Evolutionary conservation across 2,329 filamentous ascomycete species (phyloP).

Genomic region (Mycosphaerella arachidis): DNA sequence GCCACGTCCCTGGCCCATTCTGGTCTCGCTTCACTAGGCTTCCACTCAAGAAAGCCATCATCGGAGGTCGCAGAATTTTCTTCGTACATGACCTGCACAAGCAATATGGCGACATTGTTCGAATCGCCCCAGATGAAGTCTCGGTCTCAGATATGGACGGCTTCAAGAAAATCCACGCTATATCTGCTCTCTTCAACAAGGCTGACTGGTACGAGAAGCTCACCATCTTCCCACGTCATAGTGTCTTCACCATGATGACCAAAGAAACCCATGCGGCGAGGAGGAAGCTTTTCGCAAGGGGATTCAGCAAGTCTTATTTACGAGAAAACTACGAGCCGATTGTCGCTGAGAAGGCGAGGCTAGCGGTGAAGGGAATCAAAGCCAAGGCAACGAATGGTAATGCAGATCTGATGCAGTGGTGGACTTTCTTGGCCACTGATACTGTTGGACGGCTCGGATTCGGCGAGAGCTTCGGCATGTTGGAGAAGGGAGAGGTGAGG

Average conservation of each 20-base stretch:
- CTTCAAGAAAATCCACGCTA: conserved; percentile 29
- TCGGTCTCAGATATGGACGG: conserved; percentile 36
- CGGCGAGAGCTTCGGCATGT: conserved; percentile 38
- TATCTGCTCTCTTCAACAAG: conserved; percentile 27
- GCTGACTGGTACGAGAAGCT: conserved; percentile 25
- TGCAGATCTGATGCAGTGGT: conserved; percentile 39
- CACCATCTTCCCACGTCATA: conserved; percentile 16
- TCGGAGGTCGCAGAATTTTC: background rate
- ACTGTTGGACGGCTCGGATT: conserved; percentile 37
- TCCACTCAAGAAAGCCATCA: conserved; percentile 4
- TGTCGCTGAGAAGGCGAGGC: conserved; percentile 30
- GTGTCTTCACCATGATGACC: conserved; percentile 37
- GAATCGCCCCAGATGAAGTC: conserved; percentile 45
- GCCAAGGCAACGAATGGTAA: conserved; percentile 20
- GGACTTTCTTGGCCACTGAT: conserved; percentile 39
- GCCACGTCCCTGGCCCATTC: conserved; percentile 40
- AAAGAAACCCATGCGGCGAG: conserved; percentile 33
- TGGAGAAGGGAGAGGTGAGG: conserved; percentile 34
- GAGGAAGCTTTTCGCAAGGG: conserved; percentile 34
- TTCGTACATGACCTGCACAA: conserved; percentile 29
- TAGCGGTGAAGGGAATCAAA: conserved; percentile 32
- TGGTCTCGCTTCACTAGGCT: conserved; percentile 12
- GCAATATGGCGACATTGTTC: conserved; percentile 42
- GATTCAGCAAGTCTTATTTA: conserved; percentile 35
- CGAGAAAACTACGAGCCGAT: conserved; percentile 35